Percentiles rank a stretch among this genome's conserved stretches.
Evolutionary conservation across 75 land plant species (phyloP).

Genomic region (Pinus tabuliformis): DNA sequence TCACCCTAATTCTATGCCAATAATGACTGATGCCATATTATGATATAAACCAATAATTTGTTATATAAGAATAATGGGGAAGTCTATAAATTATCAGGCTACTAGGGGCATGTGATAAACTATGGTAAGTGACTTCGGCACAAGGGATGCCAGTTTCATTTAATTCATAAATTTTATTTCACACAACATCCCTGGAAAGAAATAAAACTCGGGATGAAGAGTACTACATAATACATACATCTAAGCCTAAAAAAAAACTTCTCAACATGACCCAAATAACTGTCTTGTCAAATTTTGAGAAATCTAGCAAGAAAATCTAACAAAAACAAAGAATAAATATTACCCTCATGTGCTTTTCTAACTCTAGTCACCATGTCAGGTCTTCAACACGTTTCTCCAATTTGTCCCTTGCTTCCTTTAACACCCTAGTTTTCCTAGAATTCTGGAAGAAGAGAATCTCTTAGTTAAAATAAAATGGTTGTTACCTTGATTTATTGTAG

Average conservation of each 20-base stretch:
- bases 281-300: too few species aligned
- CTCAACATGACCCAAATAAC: neutral
- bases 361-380: too few species aligned
- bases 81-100: neutral
- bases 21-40: neutral
- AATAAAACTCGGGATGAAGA: neutral
- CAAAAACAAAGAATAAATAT: too few species aligned
- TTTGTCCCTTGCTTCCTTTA: conserved; percentile 91
- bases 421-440: conserved; percentile 90
- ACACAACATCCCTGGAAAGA: neutral
- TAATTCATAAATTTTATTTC: neutral
- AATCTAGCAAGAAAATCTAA: too few species aligned
- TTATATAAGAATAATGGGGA: neutral
- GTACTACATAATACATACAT: neutral
- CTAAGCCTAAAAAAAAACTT: neutral
- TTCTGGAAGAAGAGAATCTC: conserved; percentile 16
- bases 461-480: neutral
- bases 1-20: neutral
- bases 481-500: neutral
- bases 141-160: neutral
- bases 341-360: too few species aligned
- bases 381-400: conserved; percentile 88
- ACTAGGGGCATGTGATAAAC: neutral
- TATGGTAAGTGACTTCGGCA: neutral
- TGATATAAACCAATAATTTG: neutral